These are phyloP conservation scores for Deakozyma indianensis DNA, from an alignment of 805 yeast genomes.

Conservation along the genomic window DNA sequence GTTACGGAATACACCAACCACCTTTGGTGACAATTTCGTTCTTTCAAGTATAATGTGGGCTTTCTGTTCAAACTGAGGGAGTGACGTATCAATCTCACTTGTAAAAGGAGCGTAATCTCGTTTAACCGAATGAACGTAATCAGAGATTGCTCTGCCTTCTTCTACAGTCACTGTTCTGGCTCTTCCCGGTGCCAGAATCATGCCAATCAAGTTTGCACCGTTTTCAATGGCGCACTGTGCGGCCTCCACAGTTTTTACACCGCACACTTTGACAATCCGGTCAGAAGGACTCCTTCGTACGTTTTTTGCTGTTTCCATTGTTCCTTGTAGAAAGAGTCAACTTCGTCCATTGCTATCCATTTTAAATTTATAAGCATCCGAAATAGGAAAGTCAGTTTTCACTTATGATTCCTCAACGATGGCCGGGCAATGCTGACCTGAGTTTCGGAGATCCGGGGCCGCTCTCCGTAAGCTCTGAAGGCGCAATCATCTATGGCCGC, in stretches of 20 bases:
- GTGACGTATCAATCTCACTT: constrained; percentile 4
- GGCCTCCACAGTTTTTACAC: constrained; percentile 51
- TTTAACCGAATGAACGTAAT: constrained; percentile 13
- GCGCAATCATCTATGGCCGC: neutral
- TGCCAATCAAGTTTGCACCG: constrained; percentile 72
- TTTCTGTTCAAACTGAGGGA: neutral
- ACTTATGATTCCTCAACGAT: too few relatives aligned
- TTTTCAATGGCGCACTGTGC: constrained; percentile 54
- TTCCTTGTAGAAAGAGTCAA: neutral
- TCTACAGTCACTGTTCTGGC: constrained; percentile 47
- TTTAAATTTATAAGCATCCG: neutral
- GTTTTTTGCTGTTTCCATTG: neutral
- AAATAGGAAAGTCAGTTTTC: too few relatives aligned
- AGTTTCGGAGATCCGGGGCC: neutral
- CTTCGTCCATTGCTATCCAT: neutral
- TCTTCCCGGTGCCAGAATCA: constrained; percentile 75
- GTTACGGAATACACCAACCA: constrained; percentile 86
- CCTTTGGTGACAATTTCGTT: constrained; percentile 7
- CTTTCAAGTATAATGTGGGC: neutral
- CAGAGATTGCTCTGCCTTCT: constrained; percentile 34
- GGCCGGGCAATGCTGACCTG: neutral
- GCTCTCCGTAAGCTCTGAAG: neutral
- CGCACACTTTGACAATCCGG: constrained; percentile 69
- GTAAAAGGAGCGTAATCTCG: neutral
- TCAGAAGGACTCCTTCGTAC: neutral